Percentiles rank a stretch among this genome's conserved stretches.
Conservation (phyloP, 371 early-diverging fungal genomes). For the Syncephalastrum sp. region DNA sequence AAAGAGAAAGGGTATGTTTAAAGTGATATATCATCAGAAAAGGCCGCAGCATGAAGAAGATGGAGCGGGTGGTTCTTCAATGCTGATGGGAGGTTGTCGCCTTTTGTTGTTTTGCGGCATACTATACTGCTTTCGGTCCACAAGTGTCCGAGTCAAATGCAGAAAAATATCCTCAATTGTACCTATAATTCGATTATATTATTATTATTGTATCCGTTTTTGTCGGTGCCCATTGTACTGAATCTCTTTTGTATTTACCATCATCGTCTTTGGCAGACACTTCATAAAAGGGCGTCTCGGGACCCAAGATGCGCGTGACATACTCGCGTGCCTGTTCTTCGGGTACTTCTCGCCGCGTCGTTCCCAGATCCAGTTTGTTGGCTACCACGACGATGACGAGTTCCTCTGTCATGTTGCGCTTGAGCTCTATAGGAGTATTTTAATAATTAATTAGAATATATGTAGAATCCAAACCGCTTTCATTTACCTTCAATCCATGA, state of each 20-base stretch:
- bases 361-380: constrained; percentile 73
- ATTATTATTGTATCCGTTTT: background rate
- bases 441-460: background rate
- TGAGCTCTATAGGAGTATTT: constrained; percentile 48
- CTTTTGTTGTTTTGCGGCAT: constrained; percentile 30
- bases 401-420: constrained; percentile 68
- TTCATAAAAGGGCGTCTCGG: constrained; percentile 63
- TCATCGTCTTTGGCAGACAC: constrained; percentile 75
- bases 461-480: background rate
- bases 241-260: constrained; percentile 35
- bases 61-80: constrained; percentile 36
- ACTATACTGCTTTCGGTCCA: constrained; percentile 53
- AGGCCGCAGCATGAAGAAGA: constrained; percentile 43
- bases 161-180: constrained; percentile 63
- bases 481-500: constrained; percentile 28
- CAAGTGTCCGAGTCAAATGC: constrained; percentile 56
- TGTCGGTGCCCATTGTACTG: constrained; percentile 18
- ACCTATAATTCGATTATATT: constrained; percentile 21
- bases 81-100: constrained; percentile 25
- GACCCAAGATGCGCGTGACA: constrained; percentile 56
- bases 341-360: constrained; percentile 56
- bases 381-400: constrained; percentile 75
- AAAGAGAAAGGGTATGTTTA: background rate
- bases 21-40: constrained; percentile 7
- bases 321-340: constrained; percentile 60